Conservation (phyloP, 129 eudicot genomes). For the Kitagawia praeruptora region DNA sequence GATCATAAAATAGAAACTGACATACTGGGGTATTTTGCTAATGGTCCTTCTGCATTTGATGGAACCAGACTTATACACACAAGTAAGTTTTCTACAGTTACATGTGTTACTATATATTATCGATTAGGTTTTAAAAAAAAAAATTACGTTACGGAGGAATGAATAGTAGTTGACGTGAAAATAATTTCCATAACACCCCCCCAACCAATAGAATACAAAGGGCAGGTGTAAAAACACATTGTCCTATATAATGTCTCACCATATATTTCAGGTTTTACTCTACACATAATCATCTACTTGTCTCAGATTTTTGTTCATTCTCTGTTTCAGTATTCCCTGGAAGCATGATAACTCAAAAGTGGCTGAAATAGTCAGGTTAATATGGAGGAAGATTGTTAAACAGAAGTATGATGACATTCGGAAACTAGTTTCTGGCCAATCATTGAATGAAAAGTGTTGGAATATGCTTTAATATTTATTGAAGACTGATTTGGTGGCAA, state of each 20-base stretch:
- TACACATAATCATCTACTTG: not conserved
- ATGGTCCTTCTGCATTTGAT: constrained; percentile 15
- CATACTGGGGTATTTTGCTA: constrained; percentile 23
- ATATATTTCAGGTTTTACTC: not conserved
- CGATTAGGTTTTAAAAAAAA: too few relatives aligned
- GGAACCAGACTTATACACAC: constrained; percentile 7
- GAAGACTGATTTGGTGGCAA: too few relatives aligned
- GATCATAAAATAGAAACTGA: not conserved
- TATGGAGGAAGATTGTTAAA: constrained; percentile 3
- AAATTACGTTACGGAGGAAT: too few relatives aligned
- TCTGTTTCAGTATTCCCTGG: not conserved
- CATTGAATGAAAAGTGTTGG: not conserved
- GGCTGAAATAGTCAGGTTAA: not conserved
- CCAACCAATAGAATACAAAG: too few relatives aligned
- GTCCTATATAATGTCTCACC: not conserved
- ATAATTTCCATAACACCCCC: too few relatives aligned
- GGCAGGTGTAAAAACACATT: not conserved
- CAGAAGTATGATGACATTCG: constrained; percentile 1
- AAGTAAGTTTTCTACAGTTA: constrained; percentile 4
- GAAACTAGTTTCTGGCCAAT: not conserved
- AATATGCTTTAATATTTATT: too few relatives aligned
- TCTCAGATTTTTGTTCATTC: not conserved
- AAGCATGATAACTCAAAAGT: not conserved
- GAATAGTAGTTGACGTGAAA: too few relatives aligned
- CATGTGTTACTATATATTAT: too few relatives aligned